A percentile compares a stretch with the other conserved stretches of the same genome.
phyloP scores from a whole-genome alignment of 2,329 filamentous ascomycete species.

The Coniella lustricola region DNA sequence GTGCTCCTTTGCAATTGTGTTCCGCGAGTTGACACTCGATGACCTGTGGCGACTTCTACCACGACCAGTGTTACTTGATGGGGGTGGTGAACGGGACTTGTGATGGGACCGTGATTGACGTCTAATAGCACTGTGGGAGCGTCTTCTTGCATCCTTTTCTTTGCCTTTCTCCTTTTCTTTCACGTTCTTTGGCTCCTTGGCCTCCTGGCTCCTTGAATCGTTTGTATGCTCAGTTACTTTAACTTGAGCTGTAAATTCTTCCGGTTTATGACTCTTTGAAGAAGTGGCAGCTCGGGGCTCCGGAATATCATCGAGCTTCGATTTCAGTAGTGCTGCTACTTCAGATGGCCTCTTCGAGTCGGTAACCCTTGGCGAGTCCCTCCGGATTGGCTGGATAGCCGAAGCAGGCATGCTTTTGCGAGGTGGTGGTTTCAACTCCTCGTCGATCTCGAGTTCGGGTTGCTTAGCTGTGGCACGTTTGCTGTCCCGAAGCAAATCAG shows the following conservation, averaged over 20 bases:
- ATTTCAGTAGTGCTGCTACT: conserved; percentile 12
- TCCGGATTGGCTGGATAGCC: conserved; percentile 50
- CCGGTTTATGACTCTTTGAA: conserved; percentile 20
- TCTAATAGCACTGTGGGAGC: conserved; percentile 6
- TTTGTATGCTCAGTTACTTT: conserved; percentile 20
- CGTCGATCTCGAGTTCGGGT: conserved; percentile 50
- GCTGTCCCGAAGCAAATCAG: conserved; percentile 53
- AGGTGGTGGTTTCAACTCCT: conserved; percentile 48
- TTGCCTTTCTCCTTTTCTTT: conserved; percentile 19
- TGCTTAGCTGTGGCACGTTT: conserved; percentile 41
- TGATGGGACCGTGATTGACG: conserved; percentile 8
- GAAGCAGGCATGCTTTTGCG: conserved; percentile 45
- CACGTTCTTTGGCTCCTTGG: conserved; percentile 16
- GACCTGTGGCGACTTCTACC: conserved; percentile 14
- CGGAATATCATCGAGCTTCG: conserved; percentile 10
- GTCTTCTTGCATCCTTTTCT: conserved; percentile 16
- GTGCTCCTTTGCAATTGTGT: conserved; percentile 3
- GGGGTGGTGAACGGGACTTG: conserved; percentile 21
- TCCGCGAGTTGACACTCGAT: conserved; percentile 9
- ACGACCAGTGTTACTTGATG: conserved; percentile 24
- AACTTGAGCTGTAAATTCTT: conserved; percentile 15
- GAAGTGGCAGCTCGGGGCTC: conserved; percentile 25
- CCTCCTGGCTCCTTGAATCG: conserved; percentile 19
- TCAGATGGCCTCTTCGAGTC: conserved; percentile 35
- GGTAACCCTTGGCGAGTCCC: conserved; percentile 36